Conservation (phyloP, 2,329 filamentous ascomycete species). For the Fusarium sarcochroum region DNA sequence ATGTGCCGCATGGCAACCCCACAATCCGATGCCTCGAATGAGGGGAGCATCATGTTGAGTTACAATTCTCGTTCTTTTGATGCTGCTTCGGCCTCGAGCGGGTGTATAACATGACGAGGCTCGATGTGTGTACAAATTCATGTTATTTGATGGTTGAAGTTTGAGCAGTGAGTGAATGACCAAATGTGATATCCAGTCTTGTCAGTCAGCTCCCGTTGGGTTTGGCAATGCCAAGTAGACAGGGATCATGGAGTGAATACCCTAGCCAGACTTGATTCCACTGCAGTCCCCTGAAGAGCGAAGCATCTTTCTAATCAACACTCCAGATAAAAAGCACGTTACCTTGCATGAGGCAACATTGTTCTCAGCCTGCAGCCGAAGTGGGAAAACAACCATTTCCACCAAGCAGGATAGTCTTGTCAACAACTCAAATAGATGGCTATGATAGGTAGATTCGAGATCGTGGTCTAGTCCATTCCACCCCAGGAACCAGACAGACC, state of each 20-base stretch:
- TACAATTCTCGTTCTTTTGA: not conserved
- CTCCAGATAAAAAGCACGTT: slow-evolving; percentile 16
- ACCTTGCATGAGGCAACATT: slow-evolving; percentile 16
- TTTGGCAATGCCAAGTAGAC: slow-evolving; percentile 36
- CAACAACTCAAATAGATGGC: slow-evolving; percentile 11
- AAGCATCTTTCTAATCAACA: slow-evolving; percentile 1
- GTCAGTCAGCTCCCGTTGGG: slow-evolving; percentile 21
- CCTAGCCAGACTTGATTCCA: slow-evolving; percentile 1
- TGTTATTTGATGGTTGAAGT: not conserved
- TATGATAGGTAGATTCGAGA: slow-evolving; percentile 4
- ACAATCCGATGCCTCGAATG: slow-evolving; percentile 39
- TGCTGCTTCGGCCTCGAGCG: not conserved
- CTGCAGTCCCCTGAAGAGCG: slow-evolving; percentile 10
- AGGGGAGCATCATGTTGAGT: slow-evolving; percentile 29
- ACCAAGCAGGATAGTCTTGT: slow-evolving; percentile 13
- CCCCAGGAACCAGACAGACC: slow-evolving; percentile 22
- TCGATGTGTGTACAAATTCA: not conserved
- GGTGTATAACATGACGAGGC: not conserved
- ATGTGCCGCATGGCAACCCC: slow-evolving; percentile 49
- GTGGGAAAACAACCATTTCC: not conserved
- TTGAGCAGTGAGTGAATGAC: not conserved
- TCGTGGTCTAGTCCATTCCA: not conserved
- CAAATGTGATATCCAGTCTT: slow-evolving; percentile 2
- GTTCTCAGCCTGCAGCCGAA: slow-evolving; percentile 8
- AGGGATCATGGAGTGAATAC: slow-evolving; percentile 27